Evolutionary conservation across 106 monocot species (phyloP).

Genomic region (Gastrodia elata): DNA sequence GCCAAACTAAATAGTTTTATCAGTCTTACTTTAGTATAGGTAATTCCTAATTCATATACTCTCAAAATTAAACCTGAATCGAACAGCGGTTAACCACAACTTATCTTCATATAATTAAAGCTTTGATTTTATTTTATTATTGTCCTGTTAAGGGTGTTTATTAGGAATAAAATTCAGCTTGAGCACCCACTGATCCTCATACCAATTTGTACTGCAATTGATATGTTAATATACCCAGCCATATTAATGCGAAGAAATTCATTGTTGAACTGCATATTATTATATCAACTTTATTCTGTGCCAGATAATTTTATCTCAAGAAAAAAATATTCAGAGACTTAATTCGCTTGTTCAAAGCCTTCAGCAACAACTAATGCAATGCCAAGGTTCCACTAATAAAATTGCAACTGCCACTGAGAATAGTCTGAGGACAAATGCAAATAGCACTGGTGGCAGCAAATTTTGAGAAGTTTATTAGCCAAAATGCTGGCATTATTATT

Average conservation of each 20-base stretch:
- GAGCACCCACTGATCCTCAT: too few species aligned
- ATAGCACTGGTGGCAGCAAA: conserved; percentile 32
- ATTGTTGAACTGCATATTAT: neutral
- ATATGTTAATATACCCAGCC: neutral
- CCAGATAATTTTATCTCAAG: conserved; percentile 90
- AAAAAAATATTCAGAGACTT: conserved; percentile 74
- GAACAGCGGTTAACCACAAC: too few species aligned
- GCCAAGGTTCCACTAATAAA: conserved; percentile 32
- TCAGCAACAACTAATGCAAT: conserved; percentile 61
- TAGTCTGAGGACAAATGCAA: conserved; percentile 22
- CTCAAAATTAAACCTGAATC: too few species aligned
- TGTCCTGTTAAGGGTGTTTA: too few species aligned
- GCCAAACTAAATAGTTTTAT: too few species aligned
- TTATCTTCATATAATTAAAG: too few species aligned
- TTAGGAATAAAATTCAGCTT: too few species aligned
- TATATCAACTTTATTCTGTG: neutral
- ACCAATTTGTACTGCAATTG: too few species aligned
- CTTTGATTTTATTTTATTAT: too few species aligned
- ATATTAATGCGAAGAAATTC: neutral
- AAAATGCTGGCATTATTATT: too few species aligned
- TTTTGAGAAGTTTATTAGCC: conserved; percentile 41
- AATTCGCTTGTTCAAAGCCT: conserved; percentile 57
- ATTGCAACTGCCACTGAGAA: conserved; percentile 15
- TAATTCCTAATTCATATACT: too few species aligned
- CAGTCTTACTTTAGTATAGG: too few species aligned